These are phyloP conservation scores for Fragaria iinumae DNA, from an alignment of 306 rosid species.

Conservation along the genomic window DNA sequence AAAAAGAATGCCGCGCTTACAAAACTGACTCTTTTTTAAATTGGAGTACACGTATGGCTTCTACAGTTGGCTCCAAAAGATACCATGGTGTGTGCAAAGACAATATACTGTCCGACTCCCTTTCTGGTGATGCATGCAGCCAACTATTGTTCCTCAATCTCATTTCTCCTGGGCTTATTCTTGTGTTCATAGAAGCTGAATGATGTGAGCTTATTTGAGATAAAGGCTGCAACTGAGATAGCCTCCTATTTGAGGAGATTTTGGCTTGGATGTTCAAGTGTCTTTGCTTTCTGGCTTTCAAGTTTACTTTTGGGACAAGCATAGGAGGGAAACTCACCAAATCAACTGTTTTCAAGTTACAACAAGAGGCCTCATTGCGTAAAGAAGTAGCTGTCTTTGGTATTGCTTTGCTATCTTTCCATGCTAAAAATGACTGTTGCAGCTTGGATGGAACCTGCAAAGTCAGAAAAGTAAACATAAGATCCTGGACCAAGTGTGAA, in stretches of 20 bases:
- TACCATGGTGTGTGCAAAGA: slow-evolving; percentile 63
- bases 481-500: slow-evolving; percentile 9
- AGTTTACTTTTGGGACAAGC: slow-evolving; percentile 35
- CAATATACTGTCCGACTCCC: slow-evolving; percentile 49
- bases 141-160: slow-evolving; percentile 27
- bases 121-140: slow-evolving; percentile 59
- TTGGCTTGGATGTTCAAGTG: slow-evolving; percentile 35
- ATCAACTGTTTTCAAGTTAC: slow-evolving; percentile 23
- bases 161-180: slow-evolving; percentile 27
- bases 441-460: slow-evolving; percentile 72
- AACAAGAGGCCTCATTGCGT: slow-evolving; percentile 6
- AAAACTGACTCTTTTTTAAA: slow-evolving; percentile 21
- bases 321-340: slow-evolving; percentile 52
- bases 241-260: slow-evolving; percentile 35
- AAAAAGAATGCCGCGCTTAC: slow-evolving; percentile 7
- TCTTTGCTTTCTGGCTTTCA: slow-evolving; percentile 44
- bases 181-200: slow-evolving; percentile 24
- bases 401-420: slow-evolving; percentile 48
- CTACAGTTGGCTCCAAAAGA: slow-evolving; percentile 39
- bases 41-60: slow-evolving; percentile 10
- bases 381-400: slow-evolving; percentile 23
- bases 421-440: slow-evolving; percentile 51
- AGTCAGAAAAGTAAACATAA: slow-evolving; percentile 23
- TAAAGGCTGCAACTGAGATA: slow-evolving; percentile 21
- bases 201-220: slow-evolving; percentile 27